Base-by-base conservation (phyloP, 108 stramenopile species). In the Cyclostephanos tholiformis region DNA sequence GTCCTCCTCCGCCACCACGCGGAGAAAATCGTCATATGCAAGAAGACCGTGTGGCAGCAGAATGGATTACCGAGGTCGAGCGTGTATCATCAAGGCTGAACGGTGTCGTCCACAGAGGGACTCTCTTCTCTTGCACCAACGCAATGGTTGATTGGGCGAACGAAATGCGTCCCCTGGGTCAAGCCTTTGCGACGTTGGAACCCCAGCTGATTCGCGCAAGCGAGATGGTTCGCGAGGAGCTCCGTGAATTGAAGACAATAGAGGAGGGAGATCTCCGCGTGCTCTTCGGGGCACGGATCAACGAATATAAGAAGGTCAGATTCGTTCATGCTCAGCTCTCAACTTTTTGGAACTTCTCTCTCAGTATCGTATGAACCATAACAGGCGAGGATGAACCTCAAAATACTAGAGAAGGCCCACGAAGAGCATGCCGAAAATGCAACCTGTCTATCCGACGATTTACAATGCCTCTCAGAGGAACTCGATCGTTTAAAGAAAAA, bases 401-500 rank as follows among this genome's bases (percentile, higher is more conserved):
- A 50, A 53, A 16, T 41, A 0, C 48, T 80, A 17, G 68, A 80
- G 49, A 25, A 23, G 46, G 43, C 70, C 25, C 50, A 68, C 9
- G 39, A 70, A 17, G 26, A 39, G 23, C 72, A 65, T 25, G 69
- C 68, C 14, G 41, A 74, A 41, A 74, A 74, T 29, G 25, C 60
- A 26, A 39, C 52, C 9, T n/a, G 41, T 11, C 46, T 80, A 48
- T 48, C 71, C 38, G 63, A 67, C 23, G 59, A 62, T 13, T 49
- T 82, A 39, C 22, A 66, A 27, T 43, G 59, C 9, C 23, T 77
- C 23, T 41, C 65, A 6, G 43, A 32, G 6, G 65, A 77, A 48
- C 51, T 82, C 19, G 71, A 58, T 23, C 41, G 39, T 3, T 48
- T 60, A 16, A 82, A 82, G 60, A 72, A 77, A 66, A 57, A 72